Percentiles rank a stretch among this genome's conserved stretches.
These are phyloP conservation scores for Colletotrichum kahawae DNA, from an alignment of 2,329 filamentous ascomycete species.

Conservation along the genomic window DNA sequence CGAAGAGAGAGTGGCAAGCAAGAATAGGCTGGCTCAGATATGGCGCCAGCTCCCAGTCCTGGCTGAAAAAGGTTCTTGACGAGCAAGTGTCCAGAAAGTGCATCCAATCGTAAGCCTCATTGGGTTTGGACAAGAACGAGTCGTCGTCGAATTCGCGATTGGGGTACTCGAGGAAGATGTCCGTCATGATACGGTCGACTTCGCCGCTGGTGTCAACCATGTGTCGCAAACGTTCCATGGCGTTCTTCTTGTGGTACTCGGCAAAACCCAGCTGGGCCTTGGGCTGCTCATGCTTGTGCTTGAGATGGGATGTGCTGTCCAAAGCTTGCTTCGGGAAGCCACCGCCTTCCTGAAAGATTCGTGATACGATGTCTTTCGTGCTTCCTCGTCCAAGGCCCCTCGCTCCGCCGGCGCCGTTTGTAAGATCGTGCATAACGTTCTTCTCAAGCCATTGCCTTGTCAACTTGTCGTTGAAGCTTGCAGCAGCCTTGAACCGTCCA, in stretches of 20 bases:
- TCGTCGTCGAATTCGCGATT: constrained; percentile 93
- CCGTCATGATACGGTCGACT: constrained; percentile 76
- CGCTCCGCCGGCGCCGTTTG: constrained; percentile 73
- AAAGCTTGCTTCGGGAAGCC: constrained; percentile 71
- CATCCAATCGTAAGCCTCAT: constrained; percentile 90
- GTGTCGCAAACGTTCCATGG: constrained; percentile 73
- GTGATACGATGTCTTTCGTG: constrained; percentile 74
- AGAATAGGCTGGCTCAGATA: constrained; percentile 88
- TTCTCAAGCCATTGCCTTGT: constrained; percentile 80
- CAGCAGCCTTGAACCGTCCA: constrained; percentile 64
- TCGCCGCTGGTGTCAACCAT: constrained; percentile 84
- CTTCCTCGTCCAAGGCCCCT: constrained; percentile 75
- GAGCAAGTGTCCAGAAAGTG: constrained; percentile 89
- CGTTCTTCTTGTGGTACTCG: constrained; percentile 74
- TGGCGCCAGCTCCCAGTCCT: constrained; percentile 90
- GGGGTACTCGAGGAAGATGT: constrained; percentile 88
- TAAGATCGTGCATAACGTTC: constrained; percentile 70
- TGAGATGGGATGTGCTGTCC: constrained; percentile 36
- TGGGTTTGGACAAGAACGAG: constrained; percentile 85
- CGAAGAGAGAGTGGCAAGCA: constrained; percentile 91
- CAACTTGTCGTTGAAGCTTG: constrained; percentile 50
- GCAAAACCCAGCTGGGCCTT: constrained; percentile 70
- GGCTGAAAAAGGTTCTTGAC: constrained; percentile 77
- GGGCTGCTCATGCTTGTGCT: constrained; percentile 55
- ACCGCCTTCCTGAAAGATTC: constrained; percentile 80